Evolutionary conservation across 768 basidiomycete species (phyloP), one percentile per base, ranked within the genome.

Genomic region (Mycena vulgaris): DNA sequence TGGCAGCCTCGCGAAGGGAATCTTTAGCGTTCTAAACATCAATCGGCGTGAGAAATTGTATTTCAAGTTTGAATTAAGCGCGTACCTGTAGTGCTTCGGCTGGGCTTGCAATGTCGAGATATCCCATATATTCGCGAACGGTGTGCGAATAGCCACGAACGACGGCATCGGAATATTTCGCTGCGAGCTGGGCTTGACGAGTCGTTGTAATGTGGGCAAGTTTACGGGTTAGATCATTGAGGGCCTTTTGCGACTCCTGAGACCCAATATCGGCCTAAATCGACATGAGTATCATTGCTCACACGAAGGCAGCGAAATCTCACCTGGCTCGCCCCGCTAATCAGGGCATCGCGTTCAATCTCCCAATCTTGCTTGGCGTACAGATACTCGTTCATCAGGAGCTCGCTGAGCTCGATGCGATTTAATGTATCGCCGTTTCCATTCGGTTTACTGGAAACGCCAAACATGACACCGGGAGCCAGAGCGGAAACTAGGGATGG

Each of bases 341-440:
- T 77, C 70, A 79, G 66, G 6, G 52, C 49, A 62, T 79, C 78
- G 2, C 78, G 74, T 48, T 78, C 76, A 17, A 75, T 30, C 69
- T 79, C 78, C 78, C 78, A 79, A 28, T 75, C 75, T 39, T 76
- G 75, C 48, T 77, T 77, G 28, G 78, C 78, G 23, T 73, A 52
- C 16, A 79, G 69, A 40, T 78, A 79, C 40, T 79, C 78, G 51
- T 72, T 66, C 78, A 77, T 77, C 25, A 79, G 63, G 4, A 74
- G 64, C 31, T 76, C 72, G n/a, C 74, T 70, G 19, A 79, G 70
- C 62, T 79, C 78, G 56, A 79, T 74, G 3, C 78, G 72, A 69
- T 75, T 79, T 40, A 79, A 47, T 30, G 69, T 68, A n/a, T 70
- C 58, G 1, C 69, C 68, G 14, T 33, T 48, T 2, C 11, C 35